Evolutionary conservation across 345 rosid species (phyloP).

Genomic region (Eucalyptus cloeziana): DNA sequence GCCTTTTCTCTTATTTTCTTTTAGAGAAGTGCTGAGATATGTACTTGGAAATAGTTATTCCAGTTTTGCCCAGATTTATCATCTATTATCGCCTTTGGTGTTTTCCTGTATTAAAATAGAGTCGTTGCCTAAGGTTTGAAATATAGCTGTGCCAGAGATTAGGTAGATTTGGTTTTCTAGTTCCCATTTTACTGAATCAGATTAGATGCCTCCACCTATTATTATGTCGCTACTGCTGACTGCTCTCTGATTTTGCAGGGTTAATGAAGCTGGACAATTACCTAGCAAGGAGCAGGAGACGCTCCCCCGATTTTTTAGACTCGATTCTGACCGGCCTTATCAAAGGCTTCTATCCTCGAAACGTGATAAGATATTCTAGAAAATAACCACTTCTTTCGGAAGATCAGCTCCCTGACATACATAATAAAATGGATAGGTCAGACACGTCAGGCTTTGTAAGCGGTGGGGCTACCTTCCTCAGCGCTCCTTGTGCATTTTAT

Average conservation of each 20-base stretch:
- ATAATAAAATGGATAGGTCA: conserved; percentile 65
- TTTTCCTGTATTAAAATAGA: not conserved
- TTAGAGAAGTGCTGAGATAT: not conserved
- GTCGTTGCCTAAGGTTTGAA: not conserved
- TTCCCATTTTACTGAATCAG: not conserved
- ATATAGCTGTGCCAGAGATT: not conserved
- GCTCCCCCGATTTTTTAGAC: conserved; percentile 18
- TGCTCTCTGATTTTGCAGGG: conserved; percentile 10
- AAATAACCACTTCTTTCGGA: not conserved
- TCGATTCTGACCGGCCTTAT: conserved; percentile 13
- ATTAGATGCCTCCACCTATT: not conserved
- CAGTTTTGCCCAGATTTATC: not conserved
- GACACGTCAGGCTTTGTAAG: conserved; percentile 94
- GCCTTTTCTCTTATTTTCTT: not conserved
- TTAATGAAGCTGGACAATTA: conserved; percentile 24
- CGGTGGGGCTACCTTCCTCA: conserved; percentile 37
- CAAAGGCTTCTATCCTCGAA: conserved; percentile 45
- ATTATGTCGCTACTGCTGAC: not conserved
- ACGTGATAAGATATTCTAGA: conserved; percentile 29
- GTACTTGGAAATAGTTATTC: not conserved
- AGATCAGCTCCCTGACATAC: not conserved
- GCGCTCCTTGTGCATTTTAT: conserved; percentile 3
- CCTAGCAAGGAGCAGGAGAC: conserved; percentile 23
- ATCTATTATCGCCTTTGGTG: not conserved
- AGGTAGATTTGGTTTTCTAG: not conserved